Conservation (phyloP, 441 rosid species). For the Adansonia grandidieri region DNA sequence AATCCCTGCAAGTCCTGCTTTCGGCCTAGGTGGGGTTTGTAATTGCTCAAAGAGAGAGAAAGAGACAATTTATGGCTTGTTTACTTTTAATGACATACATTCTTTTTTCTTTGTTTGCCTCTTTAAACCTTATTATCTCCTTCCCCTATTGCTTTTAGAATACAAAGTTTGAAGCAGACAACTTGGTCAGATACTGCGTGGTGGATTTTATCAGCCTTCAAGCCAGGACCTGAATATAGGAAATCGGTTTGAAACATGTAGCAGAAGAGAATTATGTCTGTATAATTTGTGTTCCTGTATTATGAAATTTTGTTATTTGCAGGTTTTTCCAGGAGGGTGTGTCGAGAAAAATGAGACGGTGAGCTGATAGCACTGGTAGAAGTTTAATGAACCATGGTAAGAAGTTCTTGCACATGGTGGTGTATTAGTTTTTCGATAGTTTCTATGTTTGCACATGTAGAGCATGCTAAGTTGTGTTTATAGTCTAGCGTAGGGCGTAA, state of each 20-base stretch:
- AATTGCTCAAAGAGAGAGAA: constrained; percentile 28
- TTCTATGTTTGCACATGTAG: no score
- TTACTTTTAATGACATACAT: constrained; percentile 15
- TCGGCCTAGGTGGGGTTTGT: constrained; percentile 26
- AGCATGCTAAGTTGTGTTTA: no score
- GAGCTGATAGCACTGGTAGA: background rate
- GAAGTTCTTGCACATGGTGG: background rate
- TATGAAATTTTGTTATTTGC: background rate
- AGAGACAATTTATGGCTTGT: background rate
- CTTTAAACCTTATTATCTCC: background rate
- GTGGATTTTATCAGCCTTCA: background rate
- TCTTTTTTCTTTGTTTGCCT: background rate
- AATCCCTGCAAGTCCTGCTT: constrained; percentile 25
- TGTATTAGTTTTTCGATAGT: background rate
- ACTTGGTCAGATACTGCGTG: background rate
- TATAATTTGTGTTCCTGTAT: background rate
- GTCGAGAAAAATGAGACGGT: background rate
- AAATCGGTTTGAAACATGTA: background rate
- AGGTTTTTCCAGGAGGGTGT: background rate
- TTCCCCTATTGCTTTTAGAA: background rate
- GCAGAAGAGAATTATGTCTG: background rate
- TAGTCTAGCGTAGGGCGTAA: no score
- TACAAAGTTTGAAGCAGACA: constrained; percentile 9
- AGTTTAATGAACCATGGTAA: no score
- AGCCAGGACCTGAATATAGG: background rate